Base-by-base conservation (phyloP, 2,329 filamentous ascomycete species). In the Fusarium concolor region DNA sequence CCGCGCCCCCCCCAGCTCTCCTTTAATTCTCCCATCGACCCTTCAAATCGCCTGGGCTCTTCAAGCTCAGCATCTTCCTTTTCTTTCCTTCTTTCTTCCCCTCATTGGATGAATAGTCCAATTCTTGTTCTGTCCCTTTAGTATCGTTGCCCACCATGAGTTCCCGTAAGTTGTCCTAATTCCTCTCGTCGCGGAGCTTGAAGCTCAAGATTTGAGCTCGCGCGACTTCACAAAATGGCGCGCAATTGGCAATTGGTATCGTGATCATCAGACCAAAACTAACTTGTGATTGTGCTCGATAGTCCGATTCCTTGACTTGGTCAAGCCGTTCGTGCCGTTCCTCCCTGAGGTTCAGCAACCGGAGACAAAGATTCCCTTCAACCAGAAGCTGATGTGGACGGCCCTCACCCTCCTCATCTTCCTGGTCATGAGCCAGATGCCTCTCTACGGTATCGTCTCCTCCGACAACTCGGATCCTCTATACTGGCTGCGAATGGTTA, bases 391-490 rank as follows among this genome's bases (percentile, higher is more conserved):
- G 86, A 95, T 95, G 92, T 96, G 92, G 92, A 96, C 92, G 72
- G 92, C 91, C 80, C 89, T 95, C 80, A 98, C 96, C 71, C 89
- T 99, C 76, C 86, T 99, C 81, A 96, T 98, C 85, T 99, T 99
- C 89, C 86, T 99, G 87, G 94, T 99, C 83, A 99, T 99, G 96
- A 97, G 94, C 85, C 96, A 97, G 86, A 98, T 99, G 96, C 94
- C 96, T 71, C 85, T 96, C 68, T 99, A 99, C 85, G 96, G 96
- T 84, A 99, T 99, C 82, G 96, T 99, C 79, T 99, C 96, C 57
- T 99, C 96, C 77, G 92, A 96, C 83, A 97, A 94, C 76, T 98
- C 96, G 66, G 96, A 99, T 85, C 96, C 96, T 75, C 87, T 99
- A 77, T 99, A 99, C 89, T 99, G 96, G 96, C 88, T 99, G 78